Percentiles rank a stretch among this genome's conserved stretches.
Evolutionary conservation across 2,329 filamentous ascomycete genomes (phyloP).

Genomic region (Fusarium verrucosum): DNA sequence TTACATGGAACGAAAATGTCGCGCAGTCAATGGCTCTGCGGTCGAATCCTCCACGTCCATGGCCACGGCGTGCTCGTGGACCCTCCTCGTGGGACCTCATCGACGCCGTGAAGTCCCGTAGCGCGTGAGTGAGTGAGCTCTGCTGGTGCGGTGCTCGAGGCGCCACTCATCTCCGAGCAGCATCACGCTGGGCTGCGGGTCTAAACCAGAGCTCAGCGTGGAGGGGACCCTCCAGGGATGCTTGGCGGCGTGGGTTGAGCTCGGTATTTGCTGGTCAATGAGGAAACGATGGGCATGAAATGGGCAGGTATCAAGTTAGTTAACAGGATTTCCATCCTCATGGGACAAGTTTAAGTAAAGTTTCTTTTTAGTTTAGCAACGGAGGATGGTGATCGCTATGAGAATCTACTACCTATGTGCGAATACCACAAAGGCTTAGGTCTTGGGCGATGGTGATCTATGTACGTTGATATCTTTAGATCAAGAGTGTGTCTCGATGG

Average conservation of each 20-base stretch:
- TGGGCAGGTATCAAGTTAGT: slow-evolving; percentile 3
- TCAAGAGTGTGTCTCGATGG: not conserved
- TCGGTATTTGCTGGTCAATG: slow-evolving; percentile 19
- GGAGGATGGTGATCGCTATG: not conserved
- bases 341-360: slow-evolving; percentile 2
- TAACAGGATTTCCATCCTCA: not conserved
- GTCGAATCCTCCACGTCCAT: slow-evolving; percentile 25
- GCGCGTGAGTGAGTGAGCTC: slow-evolving; percentile 18
- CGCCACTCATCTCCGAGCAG: slow-evolving; percentile 39
- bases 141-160: not conserved
- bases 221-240: slow-evolving; percentile 30
- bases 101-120: slow-evolving; percentile 30
- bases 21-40: slow-evolving; percentile 27
- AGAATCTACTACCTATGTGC: slow-evolving; percentile 3
- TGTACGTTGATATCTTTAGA: slow-evolving; percentile 8
- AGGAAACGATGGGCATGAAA: slow-evolving; percentile 23
- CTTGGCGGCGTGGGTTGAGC: slow-evolving; percentile 24
- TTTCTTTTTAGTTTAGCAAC: slow-evolving; percentile 4
- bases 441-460: slow-evolving; percentile 8
- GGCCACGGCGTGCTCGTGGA: slow-evolving; percentile 30
- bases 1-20: slow-evolving; percentile 28
- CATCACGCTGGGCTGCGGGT: slow-evolving; percentile 31
- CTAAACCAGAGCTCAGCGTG: slow-evolving; percentile 15
- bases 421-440: not conserved
- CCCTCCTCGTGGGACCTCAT: slow-evolving; percentile 30